phyloP scores from a whole-genome alignment of 495 filamentous ascomycete species.

The Hypoxylon intermedium region DNA sequence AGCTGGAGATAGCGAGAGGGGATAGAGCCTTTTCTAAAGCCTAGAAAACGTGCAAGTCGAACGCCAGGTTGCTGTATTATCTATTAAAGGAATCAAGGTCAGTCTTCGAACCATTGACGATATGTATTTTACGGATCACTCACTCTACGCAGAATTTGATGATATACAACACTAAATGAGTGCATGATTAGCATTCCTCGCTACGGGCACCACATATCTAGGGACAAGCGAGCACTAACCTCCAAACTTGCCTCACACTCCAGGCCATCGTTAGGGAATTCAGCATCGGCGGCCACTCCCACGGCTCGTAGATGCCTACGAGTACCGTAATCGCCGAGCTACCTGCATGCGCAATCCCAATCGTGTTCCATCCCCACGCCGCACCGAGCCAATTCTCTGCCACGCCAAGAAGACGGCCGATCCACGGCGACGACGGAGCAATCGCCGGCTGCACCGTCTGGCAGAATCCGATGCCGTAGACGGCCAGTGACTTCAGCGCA shows the following conservation, averaged over 20 bases:
- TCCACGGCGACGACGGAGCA: not conserved
- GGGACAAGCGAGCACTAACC: slow-evolving; percentile 8
- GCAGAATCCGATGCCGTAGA: slow-evolving; percentile 17
- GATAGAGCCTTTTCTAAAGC: slow-evolving; percentile 28
- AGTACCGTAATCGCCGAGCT: slow-evolving; percentile 2
- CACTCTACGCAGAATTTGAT: slow-evolving; percentile 19
- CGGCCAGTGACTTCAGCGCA: slow-evolving; percentile 10
- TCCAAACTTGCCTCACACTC: slow-evolving; percentile 22
- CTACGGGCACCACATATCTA: not conserved
- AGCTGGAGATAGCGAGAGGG: slow-evolving; percentile 35
- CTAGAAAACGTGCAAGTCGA: slow-evolving; percentile 20
- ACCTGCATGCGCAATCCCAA: slow-evolving; percentile 9
- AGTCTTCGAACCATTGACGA: not conserved
- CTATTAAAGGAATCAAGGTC: slow-evolving; percentile 2
- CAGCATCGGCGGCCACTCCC: slow-evolving; percentile 20
- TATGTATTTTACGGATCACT: not conserved
- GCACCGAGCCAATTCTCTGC: slow-evolving; percentile 6
- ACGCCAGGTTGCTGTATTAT: slow-evolving; percentile 28
- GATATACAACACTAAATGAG: slow-evolving; percentile 8
- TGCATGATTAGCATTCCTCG: not conserved
- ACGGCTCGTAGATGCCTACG: slow-evolving; percentile 20
- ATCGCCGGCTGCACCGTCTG: not conserved
- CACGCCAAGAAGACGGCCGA: not conserved
- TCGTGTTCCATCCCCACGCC: slow-evolving; percentile 17
- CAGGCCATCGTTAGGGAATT: slow-evolving; percentile 4